Conservation (phyloP, 2,329 filamentous ascomycete genomes). For the Penicillium sp. region DNA sequence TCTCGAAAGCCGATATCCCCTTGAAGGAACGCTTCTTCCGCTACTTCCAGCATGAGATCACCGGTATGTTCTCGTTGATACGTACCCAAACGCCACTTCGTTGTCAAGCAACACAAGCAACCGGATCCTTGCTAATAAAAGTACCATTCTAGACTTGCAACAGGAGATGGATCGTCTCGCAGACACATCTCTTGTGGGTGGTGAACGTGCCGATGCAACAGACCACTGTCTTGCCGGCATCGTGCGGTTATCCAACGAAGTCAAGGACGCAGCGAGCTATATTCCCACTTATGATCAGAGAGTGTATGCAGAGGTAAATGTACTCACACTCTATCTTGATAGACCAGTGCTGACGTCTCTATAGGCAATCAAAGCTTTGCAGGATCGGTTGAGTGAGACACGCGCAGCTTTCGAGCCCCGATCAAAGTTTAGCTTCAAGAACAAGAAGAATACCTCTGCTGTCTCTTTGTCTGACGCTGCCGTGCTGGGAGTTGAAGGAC, state of each 20-base stretch:
- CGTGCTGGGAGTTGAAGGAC: constrained; percentile 44
- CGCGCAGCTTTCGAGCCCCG: constrained; percentile 61
- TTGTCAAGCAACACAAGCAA: no score
- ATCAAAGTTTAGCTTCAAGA: constrained; percentile 75
- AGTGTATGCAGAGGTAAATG: constrained; percentile 64
- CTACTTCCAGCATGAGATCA: constrained; percentile 68
- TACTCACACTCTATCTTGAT: not conserved
- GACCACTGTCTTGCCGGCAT: constrained; percentile 74
- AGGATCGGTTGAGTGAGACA: constrained; percentile 66
- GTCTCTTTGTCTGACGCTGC: constrained; percentile 51
- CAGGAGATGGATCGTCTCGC: constrained; percentile 63
- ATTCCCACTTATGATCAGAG: constrained; percentile 84
- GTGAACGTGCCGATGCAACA: constrained; percentile 70
- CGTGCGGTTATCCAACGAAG: constrained; percentile 68
- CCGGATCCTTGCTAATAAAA: constrained; percentile 13
- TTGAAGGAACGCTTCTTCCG: constrained; percentile 74
- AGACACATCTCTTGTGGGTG: constrained; percentile 54
- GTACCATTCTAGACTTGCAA: constrained; percentile 54
- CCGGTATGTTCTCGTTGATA: constrained; percentile 43
- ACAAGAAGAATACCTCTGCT: constrained; percentile 47
- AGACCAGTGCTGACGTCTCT: constrained; percentile 15
- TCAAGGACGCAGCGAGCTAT: constrained; percentile 71
- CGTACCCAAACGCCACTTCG: constrained; percentile 9
- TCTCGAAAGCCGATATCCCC: constrained; percentile 32
- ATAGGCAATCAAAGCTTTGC: constrained; percentile 68